A percentile compares a stretch with the other conserved stretches of the same genome.
These are phyloP conservation scores for Diaporthe ilicicola DNA, from an alignment of 2,329 filamentous ascomycete genomes.

Conservation along the genomic window DNA sequence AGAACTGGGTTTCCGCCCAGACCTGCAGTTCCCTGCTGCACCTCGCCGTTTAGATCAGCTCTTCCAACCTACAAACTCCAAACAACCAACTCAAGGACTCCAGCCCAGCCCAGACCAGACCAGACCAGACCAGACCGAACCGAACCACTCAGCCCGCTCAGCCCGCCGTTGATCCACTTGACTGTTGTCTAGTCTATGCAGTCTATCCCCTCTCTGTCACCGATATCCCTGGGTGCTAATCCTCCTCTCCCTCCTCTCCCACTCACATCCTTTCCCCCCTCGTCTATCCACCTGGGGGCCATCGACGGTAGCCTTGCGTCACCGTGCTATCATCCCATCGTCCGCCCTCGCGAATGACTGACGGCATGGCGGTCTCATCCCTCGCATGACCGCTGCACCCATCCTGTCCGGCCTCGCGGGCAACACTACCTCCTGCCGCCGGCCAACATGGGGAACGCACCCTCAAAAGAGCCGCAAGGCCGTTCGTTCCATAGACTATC, in stretches of 20 bases:
- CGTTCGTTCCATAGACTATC: constrained; percentile 31
- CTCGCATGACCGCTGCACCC: constrained; percentile 28
- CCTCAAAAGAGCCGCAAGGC: constrained; percentile 31
- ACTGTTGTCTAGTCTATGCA: background rate
- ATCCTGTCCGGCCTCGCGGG: constrained; percentile 21
- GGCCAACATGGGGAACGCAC: constrained; percentile 32
- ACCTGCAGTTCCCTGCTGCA: constrained; percentile 12
- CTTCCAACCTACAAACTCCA: background rate
- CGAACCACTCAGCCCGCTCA: background rate
- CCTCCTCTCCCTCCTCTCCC: constrained; percentile 1
- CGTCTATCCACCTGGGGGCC: background rate
- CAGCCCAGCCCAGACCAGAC: constrained; percentile 6
- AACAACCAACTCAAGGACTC: background rate
- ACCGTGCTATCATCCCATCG: constrained; percentile 12
- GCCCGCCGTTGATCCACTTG: constrained; percentile 18
- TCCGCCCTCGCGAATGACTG: constrained; percentile 18
- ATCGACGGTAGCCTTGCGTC: constrained; percentile 21
- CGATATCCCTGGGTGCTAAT: constrained; percentile 17
- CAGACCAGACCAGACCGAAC: background rate
- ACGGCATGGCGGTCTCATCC: constrained; percentile 29
- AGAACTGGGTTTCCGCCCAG: constrained; percentile 20
- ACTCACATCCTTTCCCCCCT: background rate
- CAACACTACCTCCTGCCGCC: constrained; percentile 1
- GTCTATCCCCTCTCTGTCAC: constrained; percentile 8
- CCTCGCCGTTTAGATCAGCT: background rate